A percentile compares a stretch with the other conserved stretches of the same genome.
Conservation (phyloP, 345 rosid genomes). For the Heritiera fomes region DNA sequence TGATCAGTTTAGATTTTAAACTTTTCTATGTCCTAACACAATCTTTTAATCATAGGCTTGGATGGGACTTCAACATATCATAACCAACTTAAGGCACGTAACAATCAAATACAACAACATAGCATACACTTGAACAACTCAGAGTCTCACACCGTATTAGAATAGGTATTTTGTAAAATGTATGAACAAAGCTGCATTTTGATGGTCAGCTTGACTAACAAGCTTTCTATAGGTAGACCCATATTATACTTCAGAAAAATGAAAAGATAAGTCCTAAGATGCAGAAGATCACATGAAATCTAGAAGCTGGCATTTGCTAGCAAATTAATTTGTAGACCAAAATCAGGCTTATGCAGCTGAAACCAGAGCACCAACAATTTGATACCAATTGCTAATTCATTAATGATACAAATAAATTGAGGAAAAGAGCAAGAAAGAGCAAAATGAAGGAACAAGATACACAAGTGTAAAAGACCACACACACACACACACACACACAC, state of each 20-base stretch:
- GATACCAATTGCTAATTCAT: neutral
- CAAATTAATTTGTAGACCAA: neutral
- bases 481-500: too few relatives aligned
- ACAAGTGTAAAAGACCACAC: neutral
- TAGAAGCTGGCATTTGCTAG: neutral
- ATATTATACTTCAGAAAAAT: constrained; percentile 6
- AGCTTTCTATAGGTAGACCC: neutral
- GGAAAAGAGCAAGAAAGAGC: neutral
- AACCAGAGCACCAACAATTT: neutral
- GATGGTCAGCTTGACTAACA: neutral
- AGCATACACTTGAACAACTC: neutral
- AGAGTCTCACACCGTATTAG: neutral
- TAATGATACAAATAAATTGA: neutral
- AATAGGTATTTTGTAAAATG: neutral
- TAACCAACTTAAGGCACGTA: neutral
- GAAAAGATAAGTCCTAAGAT: neutral
- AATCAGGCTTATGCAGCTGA: neutral
- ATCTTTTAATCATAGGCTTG: neutral
- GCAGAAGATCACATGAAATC: neutral
- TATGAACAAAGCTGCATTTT: neutral
- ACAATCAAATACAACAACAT: neutral
- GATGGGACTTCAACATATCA: neutral
- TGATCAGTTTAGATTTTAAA: neutral
- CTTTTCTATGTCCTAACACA: neutral
- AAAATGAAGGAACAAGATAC: neutral